A percentile compares a stretch with the other conserved stretches of the same genome.
These are phyloP conservation scores for Lathyrus oleraceus DNA, from an alignment of 306 rosid species.

Conservation along the genomic window DNA sequence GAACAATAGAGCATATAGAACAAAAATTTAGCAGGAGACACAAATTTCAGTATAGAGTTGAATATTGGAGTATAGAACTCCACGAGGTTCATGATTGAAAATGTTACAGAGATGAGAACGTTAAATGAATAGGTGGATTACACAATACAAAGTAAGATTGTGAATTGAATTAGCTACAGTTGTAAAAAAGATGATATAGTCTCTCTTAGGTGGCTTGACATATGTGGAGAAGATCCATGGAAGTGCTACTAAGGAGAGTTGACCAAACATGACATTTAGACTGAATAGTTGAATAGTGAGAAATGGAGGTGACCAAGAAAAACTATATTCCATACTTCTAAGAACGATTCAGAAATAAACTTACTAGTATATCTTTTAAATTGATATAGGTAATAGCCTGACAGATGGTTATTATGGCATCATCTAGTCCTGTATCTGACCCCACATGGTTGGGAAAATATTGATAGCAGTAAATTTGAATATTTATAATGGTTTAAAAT, in stretches of 20 bases:
- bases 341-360: neutral
- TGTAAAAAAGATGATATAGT: slow-evolving; percentile 1
- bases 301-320: slow-evolving; percentile 2
- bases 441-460: neutral
- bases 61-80: slow-evolving; percentile 1
- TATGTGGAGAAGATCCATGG: neutral
- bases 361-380: neutral
- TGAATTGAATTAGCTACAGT: neutral
- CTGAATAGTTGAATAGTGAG: neutral
- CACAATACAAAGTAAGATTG: slow-evolving; percentile 2
- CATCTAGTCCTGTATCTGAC: neutral
- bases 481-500: neutral
- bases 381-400: neutral
- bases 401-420: neutral
- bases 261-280: neutral
- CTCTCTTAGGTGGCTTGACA: neutral
- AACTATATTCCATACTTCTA: neutral
- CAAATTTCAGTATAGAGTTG: neutral
- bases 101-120: neutral
- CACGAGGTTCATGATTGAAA: neutral
- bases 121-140: neutral
- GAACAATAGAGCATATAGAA: neutral
- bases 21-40: neutral
- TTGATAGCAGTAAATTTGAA: neutral
- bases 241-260: neutral